These are phyloP conservation scores for Erysiphe pulchra DNA, from an alignment of 2,329 filamentous ascomycete genomes.

Conservation along the genomic window DNA sequence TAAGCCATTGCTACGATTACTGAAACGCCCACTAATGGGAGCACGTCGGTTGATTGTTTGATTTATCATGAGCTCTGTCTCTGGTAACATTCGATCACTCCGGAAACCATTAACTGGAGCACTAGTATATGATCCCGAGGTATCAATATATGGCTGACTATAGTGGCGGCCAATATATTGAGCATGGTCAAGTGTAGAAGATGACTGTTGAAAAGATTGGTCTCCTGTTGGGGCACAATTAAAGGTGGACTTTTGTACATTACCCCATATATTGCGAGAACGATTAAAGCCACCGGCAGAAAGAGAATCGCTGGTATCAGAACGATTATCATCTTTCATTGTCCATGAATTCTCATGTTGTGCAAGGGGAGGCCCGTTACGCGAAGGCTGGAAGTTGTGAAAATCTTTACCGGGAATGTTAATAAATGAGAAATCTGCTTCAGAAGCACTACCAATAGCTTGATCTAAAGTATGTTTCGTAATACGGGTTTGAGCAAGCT, in stretches of 20 bases:
- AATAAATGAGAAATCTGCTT: slow-evolving; percentile 16
- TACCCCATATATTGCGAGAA: slow-evolving; percentile 29
- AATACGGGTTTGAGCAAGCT: slow-evolving; percentile 38
- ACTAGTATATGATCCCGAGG: slow-evolving; percentile 8
- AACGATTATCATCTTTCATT: slow-evolving; percentile 24
- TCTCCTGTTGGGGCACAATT: slow-evolving; percentile 1
- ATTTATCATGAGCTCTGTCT: slow-evolving; percentile 10
- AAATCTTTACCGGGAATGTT: slow-evolving; percentile 4
- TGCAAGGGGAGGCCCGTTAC: slow-evolving; percentile 11
- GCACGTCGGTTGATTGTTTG: slow-evolving; percentile 8
- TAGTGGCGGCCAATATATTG: slow-evolving; percentile 22
- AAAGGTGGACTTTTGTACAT: slow-evolving; percentile 17
- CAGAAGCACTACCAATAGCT: slow-evolving; percentile 22
- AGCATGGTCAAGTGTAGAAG: slow-evolving; percentile 15
- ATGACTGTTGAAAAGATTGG: slow-evolving; percentile 6
- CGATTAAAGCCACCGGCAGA: slow-evolving; percentile 26
- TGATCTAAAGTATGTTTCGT: slow-evolving; percentile 32
- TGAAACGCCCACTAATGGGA: slow-evolving; percentile 8
- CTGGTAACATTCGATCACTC: slow-evolving; percentile 10
- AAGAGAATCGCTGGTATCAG: slow-evolving; percentile 29
- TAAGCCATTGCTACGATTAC: slow-evolving; percentile 9
- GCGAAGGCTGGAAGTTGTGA: background rate
- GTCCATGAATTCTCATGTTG: slow-evolving; percentile 24
- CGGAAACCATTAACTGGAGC: slow-evolving; percentile 9
- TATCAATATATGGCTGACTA: slow-evolving; percentile 11